Evolutionary conservation across 1,139 yeast species (phyloP), one percentile per base, ranked within the genome.

Genomic region (Arxiozyma slooffiae): DNA sequence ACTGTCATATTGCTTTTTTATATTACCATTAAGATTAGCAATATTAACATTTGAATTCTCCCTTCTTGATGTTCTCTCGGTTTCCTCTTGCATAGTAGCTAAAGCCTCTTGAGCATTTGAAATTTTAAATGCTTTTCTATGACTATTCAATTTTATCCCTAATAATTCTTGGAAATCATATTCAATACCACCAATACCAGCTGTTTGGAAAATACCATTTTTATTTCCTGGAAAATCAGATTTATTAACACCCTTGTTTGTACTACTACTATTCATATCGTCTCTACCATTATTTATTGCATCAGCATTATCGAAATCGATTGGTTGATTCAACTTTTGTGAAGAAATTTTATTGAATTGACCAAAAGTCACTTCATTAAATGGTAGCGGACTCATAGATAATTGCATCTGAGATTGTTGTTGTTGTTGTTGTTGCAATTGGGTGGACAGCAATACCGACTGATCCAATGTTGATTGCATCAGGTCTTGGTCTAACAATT

Each of bases 171-270:
- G 68, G 44, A 64, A 60, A 50, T 67, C 69, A 50, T 65, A 63
- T 3, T 65, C 61, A 11, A 65, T 62, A 52, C 68, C 68, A 44
- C 69, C 69, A 39, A 65, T 64, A 30, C 68, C 68, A 8, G 68
- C 68, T 4, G 68, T 63, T 22, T 67, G 67, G 43, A 58, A 22
- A 58, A 62, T 58, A 57, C 39, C 39, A 45, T 42, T 45, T 45
- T 45, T 41, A 22, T 14, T 38, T 45, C 42, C 38, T 3, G 23
- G 16, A 11, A 38, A 23, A 41, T 23, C 11, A 6, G 50, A 18
- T 20, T 18, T 42, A 7, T 23, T 7, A 9, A 16, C 23, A 26
- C 30, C 36, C 5, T 24, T 30, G 30, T 23, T 21, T 2, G 24
- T 6, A 18, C 34, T 47, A 23, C n/a, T 37, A 18, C n/a, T 38